Percentiles rank a stretch among this genome's conserved stretches.
Evolutionary conservation across 75 land plant species (phyloP).

Genomic region (Adiantum capillusveneris): DNA sequence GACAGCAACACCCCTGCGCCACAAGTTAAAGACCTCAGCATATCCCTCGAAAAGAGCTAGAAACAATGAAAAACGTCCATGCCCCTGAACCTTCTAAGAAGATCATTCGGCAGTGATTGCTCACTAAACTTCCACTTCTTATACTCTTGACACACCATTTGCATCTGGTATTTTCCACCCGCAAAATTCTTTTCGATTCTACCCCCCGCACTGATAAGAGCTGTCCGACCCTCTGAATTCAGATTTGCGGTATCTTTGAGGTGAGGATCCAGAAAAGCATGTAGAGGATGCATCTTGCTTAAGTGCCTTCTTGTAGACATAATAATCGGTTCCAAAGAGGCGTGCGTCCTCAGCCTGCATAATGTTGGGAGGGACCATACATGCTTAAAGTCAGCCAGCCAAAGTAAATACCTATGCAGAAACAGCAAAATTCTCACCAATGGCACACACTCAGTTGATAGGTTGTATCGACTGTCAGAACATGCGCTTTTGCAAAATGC

Average conservation of each 20-base stretch:
- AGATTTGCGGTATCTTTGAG: conserved; percentile 9
- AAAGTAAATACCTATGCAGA: too few relatives aligned
- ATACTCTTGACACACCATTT: conserved; percentile 3
- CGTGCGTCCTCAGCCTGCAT: conserved; percentile 20
- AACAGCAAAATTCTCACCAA: conserved; percentile 33
- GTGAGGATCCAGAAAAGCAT: conserved; percentile 10
- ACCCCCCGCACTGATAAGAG: conserved; percentile 10
- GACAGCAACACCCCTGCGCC: conserved; percentile 32
- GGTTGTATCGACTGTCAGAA: conserved; percentile 50
- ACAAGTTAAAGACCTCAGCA: background rate
- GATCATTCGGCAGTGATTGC: conserved; percentile 33
- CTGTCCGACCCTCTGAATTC: conserved; percentile 2
- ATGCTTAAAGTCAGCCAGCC: too few relatives aligned
- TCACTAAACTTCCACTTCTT: conserved; percentile 8
- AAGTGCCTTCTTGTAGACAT: conserved; percentile 15
- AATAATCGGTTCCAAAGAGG: conserved; percentile 12
- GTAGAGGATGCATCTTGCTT: conserved; percentile 12
- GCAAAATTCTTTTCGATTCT: conserved; percentile 10
- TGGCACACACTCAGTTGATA: conserved; percentile 57
- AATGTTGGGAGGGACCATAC: background rate
- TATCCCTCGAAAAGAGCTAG: background rate
- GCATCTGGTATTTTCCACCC: background rate
- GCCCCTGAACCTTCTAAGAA: conserved; percentile 31
- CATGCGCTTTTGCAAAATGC: conserved; percentile 56
- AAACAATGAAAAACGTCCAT: background rate